A percentile compares a stretch with the other conserved stretches of the same genome.
phyloP scores from a whole-genome alignment of 345 rosid species.

The Brassica rapa region DNA sequence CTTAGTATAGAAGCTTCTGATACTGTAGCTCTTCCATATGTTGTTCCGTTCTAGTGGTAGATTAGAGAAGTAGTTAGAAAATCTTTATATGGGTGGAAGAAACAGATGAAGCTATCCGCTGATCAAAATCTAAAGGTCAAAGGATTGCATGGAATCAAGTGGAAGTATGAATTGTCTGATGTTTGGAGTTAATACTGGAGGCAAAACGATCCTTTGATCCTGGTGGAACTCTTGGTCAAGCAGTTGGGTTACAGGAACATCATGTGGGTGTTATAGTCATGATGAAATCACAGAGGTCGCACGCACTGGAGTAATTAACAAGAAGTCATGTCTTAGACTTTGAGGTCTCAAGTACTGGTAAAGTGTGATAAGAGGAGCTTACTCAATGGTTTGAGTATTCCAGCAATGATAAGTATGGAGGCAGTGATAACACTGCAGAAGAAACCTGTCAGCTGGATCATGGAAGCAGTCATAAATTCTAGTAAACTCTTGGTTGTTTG shows the following conservation, averaged over 20 bases:
- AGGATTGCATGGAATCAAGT: neutral
- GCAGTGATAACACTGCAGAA: too few relatives aligned
- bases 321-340: neutral
- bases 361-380: neutral
- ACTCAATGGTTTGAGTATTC: neutral
- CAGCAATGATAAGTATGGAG: too few relatives aligned
- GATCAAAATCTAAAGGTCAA: neutral
- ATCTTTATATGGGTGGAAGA: neutral
- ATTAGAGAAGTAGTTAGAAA: neutral
- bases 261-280: neutral
- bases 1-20: constrained; percentile 63
- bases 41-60: constrained; percentile 67
- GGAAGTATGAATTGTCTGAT: neutral
- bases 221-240: neutral
- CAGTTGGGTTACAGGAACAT: neutral
- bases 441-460: too few relatives aligned
- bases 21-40: constrained; percentile 68
- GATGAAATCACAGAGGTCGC: neutral
- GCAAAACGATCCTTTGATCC: neutral
- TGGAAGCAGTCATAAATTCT: too few relatives aligned
- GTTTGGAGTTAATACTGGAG: neutral
- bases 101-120: neutral
- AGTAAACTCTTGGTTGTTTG: too few relatives aligned
- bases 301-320: neutral
- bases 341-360: neutral